Evolutionary conservation across 768 basidiomycete species (phyloP).

Genomic region (Lenzites betulinus): DNA sequence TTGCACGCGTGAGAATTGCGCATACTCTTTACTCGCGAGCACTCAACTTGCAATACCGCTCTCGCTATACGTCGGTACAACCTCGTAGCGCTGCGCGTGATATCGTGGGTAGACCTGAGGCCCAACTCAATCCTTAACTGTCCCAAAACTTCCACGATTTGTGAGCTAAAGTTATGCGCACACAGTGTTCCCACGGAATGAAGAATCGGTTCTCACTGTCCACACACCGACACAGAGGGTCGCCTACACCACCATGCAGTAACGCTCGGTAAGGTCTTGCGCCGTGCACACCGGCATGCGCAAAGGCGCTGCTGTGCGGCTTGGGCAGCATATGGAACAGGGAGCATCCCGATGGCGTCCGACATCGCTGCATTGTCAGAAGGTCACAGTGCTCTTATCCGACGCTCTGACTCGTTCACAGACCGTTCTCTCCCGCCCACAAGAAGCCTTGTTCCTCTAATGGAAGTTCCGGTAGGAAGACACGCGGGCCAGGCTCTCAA

Average conservation of each 20-base stretch:
- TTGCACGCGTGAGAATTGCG: not conserved
- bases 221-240: constrained; percentile 1
- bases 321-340: not conserved
- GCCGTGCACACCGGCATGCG: not conserved
- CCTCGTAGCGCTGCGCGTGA: constrained; percentile 6
- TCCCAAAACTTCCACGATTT: not conserved
- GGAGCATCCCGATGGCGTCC: not conserved
- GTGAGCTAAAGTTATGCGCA: constrained; percentile 11
- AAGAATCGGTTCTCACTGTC: constrained; percentile 9
- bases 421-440: not conserved
- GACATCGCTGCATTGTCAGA: constrained; percentile 1
- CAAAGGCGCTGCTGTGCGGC: not conserved
- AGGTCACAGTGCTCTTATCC: constrained; percentile 4
- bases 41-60: not conserved
- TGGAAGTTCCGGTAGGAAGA: not conserved
- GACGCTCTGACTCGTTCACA: not conserved
- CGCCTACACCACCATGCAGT: not conserved
- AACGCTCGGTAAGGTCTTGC: not conserved
- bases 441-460: not conserved
- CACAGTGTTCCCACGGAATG: constrained; percentile 11
- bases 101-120: constrained; percentile 5
- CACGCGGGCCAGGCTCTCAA: not conserved
- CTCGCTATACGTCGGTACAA: constrained; percentile 9
- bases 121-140: constrained; percentile 6
- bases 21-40: not conserved